Base-by-base conservation (phyloP, 441 rosid genomes). In the Croton laevigatus region DNA sequence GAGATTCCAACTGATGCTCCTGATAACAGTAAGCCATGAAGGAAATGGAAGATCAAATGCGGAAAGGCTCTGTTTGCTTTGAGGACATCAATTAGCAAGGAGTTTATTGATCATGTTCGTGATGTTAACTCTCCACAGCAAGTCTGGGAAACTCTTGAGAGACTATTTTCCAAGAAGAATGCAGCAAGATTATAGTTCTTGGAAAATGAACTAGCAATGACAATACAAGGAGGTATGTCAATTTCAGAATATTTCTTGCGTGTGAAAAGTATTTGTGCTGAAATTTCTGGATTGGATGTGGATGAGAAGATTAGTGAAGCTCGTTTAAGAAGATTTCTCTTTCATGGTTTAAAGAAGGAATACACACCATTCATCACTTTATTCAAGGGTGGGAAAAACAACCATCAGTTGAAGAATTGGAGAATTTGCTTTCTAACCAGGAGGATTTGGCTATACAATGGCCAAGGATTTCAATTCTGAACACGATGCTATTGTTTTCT, bases 81-180 rank as follows among this genome's bases (percentile, higher is more conserved):
- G 19, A 1, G 52, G 3, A 48, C 52, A 0, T 48, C 52, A 1
- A 48, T 48, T 0, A 48, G 8, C 52, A 48, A 48, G 1, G 52
- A 14, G 6, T 1, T 1, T 0, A 13, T 48, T 48, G 52, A 48
- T 4, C n/a, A 13, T 3, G n/a, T 48, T 48, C 6, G 19, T 13
- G n/a, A 48, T 48, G n/a, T 14, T 0, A 13, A 1, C 0, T 14
- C 52, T 0, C 52, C 52, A 48, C 13, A 1, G 1, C 1, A 13
- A 13, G n/a, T 48, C 0, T 48, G 5, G 52, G n/a, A 13, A 1
- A 48, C 6, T 3, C n/a, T 48, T 14, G 52, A 1, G 13, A 13
- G 5, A 5, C 0, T 5, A 5, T 40, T 4, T 6, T 4, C 8
- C n/a, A 0, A 16, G 0, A 5, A 0, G 1, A 48, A 0, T 48